phyloP scores from a whole-genome alignment of 352 stramenopile species.

The Phytophthora ohioensis region DNA sequence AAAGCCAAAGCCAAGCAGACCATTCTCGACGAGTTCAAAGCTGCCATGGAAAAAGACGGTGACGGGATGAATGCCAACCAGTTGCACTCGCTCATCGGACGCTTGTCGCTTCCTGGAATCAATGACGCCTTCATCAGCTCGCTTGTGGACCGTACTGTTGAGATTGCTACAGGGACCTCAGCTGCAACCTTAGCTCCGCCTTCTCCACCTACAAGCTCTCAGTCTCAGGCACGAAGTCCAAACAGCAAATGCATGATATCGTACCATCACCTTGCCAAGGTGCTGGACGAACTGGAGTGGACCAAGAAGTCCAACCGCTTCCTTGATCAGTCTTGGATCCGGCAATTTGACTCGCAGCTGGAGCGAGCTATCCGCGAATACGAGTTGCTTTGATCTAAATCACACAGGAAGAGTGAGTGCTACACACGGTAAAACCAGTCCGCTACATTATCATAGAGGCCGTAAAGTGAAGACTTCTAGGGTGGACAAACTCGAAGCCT shows the following conservation, averaged over 20 bases:
- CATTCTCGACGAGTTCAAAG: conserved; percentile 77
- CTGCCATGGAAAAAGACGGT: conserved; percentile 45
- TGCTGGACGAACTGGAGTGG: conserved; percentile 71
- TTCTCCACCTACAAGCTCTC: conserved; percentile 12
- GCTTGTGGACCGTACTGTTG: conserved; percentile 51
- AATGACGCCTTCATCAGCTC: conserved; percentile 57
- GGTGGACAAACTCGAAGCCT: conserved; percentile 35
- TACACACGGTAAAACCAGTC: conserved; percentile 34
- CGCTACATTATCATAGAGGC: conserved; percentile 47
- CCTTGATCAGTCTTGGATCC: conserved; percentile 79
- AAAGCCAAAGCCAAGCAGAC: conserved; percentile 60
- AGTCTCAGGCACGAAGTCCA: conserved; percentile 16
- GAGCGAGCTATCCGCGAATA: conserved; percentile 77
- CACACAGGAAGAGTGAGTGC: conserved; percentile 12
- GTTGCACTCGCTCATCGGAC: conserved; percentile 53
- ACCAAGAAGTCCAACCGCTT: conserved; percentile 81
- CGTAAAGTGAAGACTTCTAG: conserved; percentile 46
- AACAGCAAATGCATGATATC: conserved; percentile 40
- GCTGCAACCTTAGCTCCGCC: not conserved
- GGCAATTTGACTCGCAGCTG: conserved; percentile 85
- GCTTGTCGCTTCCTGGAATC: conserved; percentile 60
- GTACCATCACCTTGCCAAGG: conserved; percentile 58
- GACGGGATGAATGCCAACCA: conserved; percentile 52
- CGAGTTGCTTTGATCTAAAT: conserved; percentile 57
- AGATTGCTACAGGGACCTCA: conserved; percentile 17